Conservation (phyloP, 176 grass and related monocot species). For the Oryza nivara region DNA sequence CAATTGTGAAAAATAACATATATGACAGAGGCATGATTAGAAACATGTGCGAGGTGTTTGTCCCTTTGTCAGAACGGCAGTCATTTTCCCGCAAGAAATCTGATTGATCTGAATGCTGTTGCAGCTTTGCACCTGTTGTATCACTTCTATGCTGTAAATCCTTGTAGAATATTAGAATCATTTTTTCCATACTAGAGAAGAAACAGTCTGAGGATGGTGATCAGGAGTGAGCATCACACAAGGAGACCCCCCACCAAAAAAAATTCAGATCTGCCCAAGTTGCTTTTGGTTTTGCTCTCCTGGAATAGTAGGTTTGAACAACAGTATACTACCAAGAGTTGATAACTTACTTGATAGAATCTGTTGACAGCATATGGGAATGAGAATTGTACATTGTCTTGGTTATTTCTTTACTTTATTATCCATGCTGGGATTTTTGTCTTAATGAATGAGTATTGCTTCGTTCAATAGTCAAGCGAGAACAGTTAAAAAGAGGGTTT, state of each 20-base stretch:
- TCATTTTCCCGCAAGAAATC: constrained; percentile 64
- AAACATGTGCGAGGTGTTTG: constrained; percentile 82
- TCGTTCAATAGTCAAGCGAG: background rate
- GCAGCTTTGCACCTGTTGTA: constrained; percentile 27
- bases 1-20: constrained; percentile 74
- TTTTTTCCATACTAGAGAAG: background rate
- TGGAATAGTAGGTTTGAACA: background rate
- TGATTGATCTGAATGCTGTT: constrained; percentile 41
- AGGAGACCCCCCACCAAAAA: background rate
- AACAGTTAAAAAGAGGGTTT: background rate
- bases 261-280: background rate
- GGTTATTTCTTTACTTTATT: background rate
- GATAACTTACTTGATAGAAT: background rate
- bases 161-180: constrained; percentile 19
- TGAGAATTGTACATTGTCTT: background rate
- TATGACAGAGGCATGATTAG: constrained; percentile 68
- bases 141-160: constrained; percentile 49
- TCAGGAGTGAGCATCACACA: background rate
- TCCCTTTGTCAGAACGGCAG: constrained; percentile 71
- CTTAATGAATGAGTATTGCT: background rate
- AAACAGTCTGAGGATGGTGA: constrained; percentile 16
- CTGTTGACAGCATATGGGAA: background rate
- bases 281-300: background rate
- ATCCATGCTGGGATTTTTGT: background rate
- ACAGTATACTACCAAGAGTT: background rate